These are phyloP conservation scores for Arthrobotrys conoides DNA, from an alignment of 2,329 filamentous ascomycete species.

Conservation along the genomic window DNA sequence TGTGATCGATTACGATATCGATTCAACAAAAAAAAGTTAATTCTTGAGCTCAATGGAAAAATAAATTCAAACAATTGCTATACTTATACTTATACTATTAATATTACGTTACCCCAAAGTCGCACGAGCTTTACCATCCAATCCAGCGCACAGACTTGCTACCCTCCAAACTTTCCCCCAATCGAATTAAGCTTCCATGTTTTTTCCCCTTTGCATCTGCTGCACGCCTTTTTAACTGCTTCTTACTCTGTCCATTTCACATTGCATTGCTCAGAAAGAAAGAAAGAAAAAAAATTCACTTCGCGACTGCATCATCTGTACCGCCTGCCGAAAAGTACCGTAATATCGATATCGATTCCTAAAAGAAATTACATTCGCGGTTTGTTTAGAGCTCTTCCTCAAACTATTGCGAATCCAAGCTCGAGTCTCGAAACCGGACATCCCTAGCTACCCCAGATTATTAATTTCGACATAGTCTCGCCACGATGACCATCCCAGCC, in stretches of 20 bases:
- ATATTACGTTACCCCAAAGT: constrained; percentile 22
- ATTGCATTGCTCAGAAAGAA: neutral
- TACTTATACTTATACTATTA: no score
- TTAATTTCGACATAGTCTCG: neutral
- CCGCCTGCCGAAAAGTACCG: neutral
- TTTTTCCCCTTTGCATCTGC: constrained; percentile 33
- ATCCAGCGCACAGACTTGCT: constrained; percentile 47
- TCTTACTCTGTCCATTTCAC: constrained; percentile 17
- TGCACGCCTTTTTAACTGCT: constrained; percentile 7
- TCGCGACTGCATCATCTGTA: neutral
- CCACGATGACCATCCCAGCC: constrained; percentile 44
- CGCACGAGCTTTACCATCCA: constrained; percentile 26
- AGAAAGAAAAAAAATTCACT: constrained; percentile 1
- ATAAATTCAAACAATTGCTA: neutral
- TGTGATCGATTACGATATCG: constrained; percentile 13
- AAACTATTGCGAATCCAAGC: neutral
- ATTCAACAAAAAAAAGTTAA: constrained; percentile 22
- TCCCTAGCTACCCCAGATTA: constrained; percentile 14
- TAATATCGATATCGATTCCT: constrained; percentile 8
- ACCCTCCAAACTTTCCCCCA: constrained; percentile 11
- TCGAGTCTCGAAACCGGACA: neutral
- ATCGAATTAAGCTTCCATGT: constrained; percentile 40
- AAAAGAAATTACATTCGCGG: neutral
- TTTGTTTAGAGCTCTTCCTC: neutral
- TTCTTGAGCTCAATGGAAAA: constrained; percentile 23